A percentile compares a stretch with the other conserved stretches of the same genome.
Evolutionary conservation across 176 grass and related monocot genomes (phyloP).

Genomic region (Aegilops longissima): DNA sequence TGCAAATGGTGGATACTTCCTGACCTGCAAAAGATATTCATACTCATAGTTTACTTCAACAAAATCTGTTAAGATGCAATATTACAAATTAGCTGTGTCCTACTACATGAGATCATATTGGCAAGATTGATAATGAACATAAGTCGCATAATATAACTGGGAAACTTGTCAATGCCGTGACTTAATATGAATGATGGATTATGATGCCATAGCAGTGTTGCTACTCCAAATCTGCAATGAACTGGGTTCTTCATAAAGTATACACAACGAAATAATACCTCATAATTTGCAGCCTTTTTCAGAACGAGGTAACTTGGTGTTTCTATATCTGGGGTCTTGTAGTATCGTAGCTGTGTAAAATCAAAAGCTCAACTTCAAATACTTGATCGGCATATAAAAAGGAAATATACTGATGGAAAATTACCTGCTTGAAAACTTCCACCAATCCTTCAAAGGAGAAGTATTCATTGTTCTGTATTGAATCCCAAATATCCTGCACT

Average conservation of each 20-base stretch:
- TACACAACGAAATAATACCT: constrained; percentile 47
- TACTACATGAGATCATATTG: not conserved
- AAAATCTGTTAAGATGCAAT: not conserved
- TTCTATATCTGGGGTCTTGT: constrained; percentile 91
- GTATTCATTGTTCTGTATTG: constrained; percentile 77
- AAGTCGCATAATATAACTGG: not conserved
- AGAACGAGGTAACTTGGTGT: constrained; percentile 85
- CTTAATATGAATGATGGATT: not conserved
- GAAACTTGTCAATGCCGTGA: not conserved
- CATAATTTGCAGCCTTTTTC: constrained; percentile 78
- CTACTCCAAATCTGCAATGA: constrained; percentile 2
- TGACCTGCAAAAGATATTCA: constrained; percentile 52
- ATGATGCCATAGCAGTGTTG: not conserved
- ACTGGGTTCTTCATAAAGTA: not conserved
- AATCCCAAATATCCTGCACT: constrained; percentile 90
- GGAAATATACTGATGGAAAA: not conserved
- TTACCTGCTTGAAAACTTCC: constrained; percentile 85
- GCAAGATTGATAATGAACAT: not conserved
- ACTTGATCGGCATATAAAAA: not conserved
- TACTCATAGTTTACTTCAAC: constrained; percentile 7
- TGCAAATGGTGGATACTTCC: constrained; percentile 71
- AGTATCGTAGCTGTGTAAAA: constrained; percentile 72
- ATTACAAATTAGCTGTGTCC: not conserved
- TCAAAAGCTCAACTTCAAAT: constrained; percentile 33
- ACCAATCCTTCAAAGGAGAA: constrained; percentile 78